Base-by-base conservation (phyloP, 352 stramenopile species). In the Globisporangium orthogonon region DNA sequence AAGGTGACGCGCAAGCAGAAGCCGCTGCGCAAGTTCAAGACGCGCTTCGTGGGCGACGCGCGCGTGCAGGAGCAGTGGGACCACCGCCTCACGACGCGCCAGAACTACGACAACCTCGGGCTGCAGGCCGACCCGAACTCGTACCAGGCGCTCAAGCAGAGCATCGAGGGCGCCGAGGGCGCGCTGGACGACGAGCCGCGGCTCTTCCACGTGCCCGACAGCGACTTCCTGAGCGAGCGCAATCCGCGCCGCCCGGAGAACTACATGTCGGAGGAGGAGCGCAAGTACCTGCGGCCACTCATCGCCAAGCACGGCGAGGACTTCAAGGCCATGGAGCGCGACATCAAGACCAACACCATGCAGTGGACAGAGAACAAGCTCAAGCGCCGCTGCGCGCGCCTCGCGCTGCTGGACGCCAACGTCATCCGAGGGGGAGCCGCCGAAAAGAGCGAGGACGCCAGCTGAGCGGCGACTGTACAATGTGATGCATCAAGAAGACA, bases 341-440 rank as follows among this genome's bases (percentile, higher is more conserved):
- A 93, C 51, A 86, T 93, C 62, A 93, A 93, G 73, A 74, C 66
- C 43, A 93, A 93, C 75, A 83, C 83, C 56, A 84, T 86, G 76
- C 83, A 93, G 70, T 93, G 83, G 83, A 91, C 83, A 14, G 78
- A 71, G 53, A 68, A 74, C 50, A 91, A 90, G 61, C 67, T 93
- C 40, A 75, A 78, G 62, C 61, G 70, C 40, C 83, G 83, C 46
- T 93, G 80, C 60, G 83, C 79, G 53, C 80, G 83, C 55, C 67
- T 93, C 40, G 74, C 71, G 63, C 70, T 93, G 56, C 62, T 89
- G 35, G 83, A 93, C 63, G 79, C 82, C 58, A 89, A 86, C 50
- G 53, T 92, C 51, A 87, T 90, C 48, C 69, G 56, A 23, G 23
- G 23, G 39, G 78, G 71, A 50, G 52, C 63, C 30, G 60, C 65